Evolutionary conservation across 352 stramenopile genomes (phyloP), one percentile per base, ranked within the genome.

Genomic region (Globisporangium cederbergense): DNA sequence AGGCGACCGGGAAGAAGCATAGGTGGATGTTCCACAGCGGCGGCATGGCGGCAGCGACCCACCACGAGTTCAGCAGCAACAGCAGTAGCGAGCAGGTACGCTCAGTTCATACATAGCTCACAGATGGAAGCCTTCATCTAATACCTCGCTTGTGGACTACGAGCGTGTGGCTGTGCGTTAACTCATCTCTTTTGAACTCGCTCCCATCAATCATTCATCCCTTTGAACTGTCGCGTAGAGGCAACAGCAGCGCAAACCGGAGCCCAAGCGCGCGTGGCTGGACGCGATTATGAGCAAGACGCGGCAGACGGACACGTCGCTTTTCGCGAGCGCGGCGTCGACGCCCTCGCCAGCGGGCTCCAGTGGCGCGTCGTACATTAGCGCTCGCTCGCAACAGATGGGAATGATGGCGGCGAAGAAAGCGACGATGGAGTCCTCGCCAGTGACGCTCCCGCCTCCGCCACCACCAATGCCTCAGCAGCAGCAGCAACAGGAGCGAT

Each of bases 211-310:
- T 36, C 32, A 36, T 36, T 36, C 32, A 8, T 36, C 4, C n/a
- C 1, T 22, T 4, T 20, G 13, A 22, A 36, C 42, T 47, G 16
- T 47, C 42, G 42, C 42, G 42, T 30, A 57, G 51, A 57, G 51
- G 43, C 69, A 59, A 13, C 62, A 59, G 16, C 62, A 38, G 50
- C 68, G 58, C n/a, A 71, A 56, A 14, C 65, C 72, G 40, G 73
- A 81, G 49, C 72, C 80, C 6, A 90, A 88, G 58, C 76, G 87
- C 57, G 75, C 78, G 60, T 90, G 83, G 83, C 74, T 92, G 51
- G 72, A 87, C 68, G 83, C 81, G 11, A 89, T 92, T 46, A 83
- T 89, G 73, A 92, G 68, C 76, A 86, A 87, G 64, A 68, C 74
- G 20, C 77, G 79, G 22, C 62, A 71, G 3, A 66, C 36, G 14